Percentiles rank a stretch among this genome's conserved stretches.
Conservation (phyloP, 495 filamentous ascomycete species). For the Trichoderma erinaceum region DNA sequence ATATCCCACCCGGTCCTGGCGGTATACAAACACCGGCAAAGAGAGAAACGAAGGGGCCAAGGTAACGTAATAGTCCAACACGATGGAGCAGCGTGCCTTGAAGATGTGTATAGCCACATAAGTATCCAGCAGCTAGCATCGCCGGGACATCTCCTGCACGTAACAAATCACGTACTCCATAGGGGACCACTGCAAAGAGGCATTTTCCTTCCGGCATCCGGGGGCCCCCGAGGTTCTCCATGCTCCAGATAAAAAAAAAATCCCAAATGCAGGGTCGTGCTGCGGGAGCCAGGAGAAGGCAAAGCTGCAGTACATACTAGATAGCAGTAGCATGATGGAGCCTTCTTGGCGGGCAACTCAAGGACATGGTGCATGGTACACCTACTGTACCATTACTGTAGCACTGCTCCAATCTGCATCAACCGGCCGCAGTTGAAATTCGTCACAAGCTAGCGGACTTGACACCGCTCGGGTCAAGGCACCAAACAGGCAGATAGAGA, state of each 20-base stretch:
- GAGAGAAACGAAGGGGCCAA: neutral
- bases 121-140: neutral
- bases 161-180: neutral
- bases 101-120: neutral
- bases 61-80: neutral
- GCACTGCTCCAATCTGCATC: no score
- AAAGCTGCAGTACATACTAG: neutral
- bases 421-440: no score
- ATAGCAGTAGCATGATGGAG: no score
- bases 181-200: neutral
- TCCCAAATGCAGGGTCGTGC: neutral
- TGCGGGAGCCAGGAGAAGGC: neutral
- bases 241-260: neutral
- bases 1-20: neutral
- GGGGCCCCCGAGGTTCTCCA: neutral
- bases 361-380: no score
- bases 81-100: neutral
- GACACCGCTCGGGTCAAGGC: no score
- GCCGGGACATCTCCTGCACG: neutral
- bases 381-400: no score
- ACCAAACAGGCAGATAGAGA: no score
- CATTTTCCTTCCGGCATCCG: conserved; percentile 3
- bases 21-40: neutral
- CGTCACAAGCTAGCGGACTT: no score
- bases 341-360: neutral